Evolutionary conservation across 345 rosid species (phyloP), one percentile per base, ranked within the genome.

Genomic region (Lagerstroemia speciosa): DNA sequence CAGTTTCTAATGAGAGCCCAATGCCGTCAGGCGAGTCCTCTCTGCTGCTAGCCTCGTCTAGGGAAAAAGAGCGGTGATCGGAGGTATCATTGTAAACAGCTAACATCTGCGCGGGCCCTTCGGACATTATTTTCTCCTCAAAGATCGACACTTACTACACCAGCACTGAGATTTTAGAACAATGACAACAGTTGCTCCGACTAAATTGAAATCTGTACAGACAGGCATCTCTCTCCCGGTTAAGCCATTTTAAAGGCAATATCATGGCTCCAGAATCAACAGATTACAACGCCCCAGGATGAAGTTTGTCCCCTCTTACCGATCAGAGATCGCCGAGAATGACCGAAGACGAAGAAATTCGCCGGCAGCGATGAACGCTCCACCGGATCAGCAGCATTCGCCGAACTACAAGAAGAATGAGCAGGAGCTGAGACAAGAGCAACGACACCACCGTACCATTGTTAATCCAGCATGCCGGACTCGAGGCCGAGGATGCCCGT

Each of bases 21-120:
- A 85, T 85, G 70, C 83, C 92, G 64, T 91, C 85, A 50, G 90
- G 94, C 43, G 96, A 91, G 72, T 87, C 96, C 76, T 93, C 97
- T 12, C 88, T 70, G 77, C 97, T 90, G 75, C 96, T 90, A 31
- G 90, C 79, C 68, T 89, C 96, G 29, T 85, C 96, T 34, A 93
- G 79, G 43, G 97, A 90, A 53, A 90, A 72, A 62, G 98, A 93
- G 45, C 80, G 85, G 37, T 90, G 96, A 68, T 90, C 96, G 30
- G 94, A 90, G 15, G 89, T 91, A 79, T 93, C 98, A 73, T 90
- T 91, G 70, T 87, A 91, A 73, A 70, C 84, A 30, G 82, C 79
- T 65, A 89, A 65, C 88, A 93, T 78, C 67, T 86, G 89, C 36
- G 79, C 90, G 65, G 81, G 78, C 77, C 85, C 93, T 71, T 84